Base-by-base conservation (phyloP, 2,329 filamentous ascomycete genomes). In the Aspergillus sp. region DNA sequence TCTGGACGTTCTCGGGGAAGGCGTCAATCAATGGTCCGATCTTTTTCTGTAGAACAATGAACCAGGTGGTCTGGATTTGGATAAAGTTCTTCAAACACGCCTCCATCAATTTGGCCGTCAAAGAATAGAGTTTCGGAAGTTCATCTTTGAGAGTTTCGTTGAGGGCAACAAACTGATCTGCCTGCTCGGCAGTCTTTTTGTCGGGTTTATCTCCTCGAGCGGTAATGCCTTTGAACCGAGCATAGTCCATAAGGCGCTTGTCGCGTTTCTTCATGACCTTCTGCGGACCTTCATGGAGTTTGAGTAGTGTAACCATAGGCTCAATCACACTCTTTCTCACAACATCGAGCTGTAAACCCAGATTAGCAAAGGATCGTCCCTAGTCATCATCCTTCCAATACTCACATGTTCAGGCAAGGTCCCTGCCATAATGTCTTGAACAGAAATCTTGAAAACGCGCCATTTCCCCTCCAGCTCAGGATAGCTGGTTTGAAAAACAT, bases 71-170 rank as follows among this genome's bases (percentile, higher is more conserved):
- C 74, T 97, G 93, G 45, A 96, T 88, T 62, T 89, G 86, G 64
- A 97, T 85, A 68, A 98, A 91, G 66, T 91, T 92, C 56, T 84
- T 85, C 43, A 96, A 81, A 66, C 91, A 93, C 22, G 89, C 88
- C 66, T 92, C 90, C 66, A 95, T 91, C 60, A 97, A 80, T 66
- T 88, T 89, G 60, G 91, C 90, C 1, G 93, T 97, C 62, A 95
- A 78, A 7, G 80, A 77, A 51, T 95, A 96, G 15, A 99, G 82
- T 70, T 88, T 88, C 1, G 93, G 93, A 47, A 99, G 82, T 71
- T 98, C 93, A 64, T 93, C 89, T 75, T 96, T 97, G 58, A 98
- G 81, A 0, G 93, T 91, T 61, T 96, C 91, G 69, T 98, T 98
- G 58, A 99, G 81, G 7, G 92, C 91, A 41, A 90, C 84, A 73